Conservation (phyloP, 202 grass and related monocot genomes). For the Zizania palustris region DNA sequence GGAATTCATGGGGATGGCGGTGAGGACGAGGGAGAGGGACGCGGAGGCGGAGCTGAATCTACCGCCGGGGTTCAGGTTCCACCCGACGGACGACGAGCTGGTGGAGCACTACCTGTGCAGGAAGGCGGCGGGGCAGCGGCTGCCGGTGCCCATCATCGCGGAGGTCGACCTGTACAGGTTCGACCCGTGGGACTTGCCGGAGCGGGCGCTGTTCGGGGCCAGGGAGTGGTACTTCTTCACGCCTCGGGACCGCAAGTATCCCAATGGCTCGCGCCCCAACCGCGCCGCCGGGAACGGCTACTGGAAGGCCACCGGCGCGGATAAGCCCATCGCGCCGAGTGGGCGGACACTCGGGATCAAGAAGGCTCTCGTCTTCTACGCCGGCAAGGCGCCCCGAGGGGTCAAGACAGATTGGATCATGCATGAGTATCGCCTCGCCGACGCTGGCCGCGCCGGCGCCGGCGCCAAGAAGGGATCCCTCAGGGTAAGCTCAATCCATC, state of each 20-base stretch:
- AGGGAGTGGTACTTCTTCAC: constrained; percentile 90
- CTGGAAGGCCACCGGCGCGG: constrained; percentile 81
- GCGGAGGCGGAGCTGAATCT: constrained; percentile 93
- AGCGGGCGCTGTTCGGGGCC: constrained; percentile 70
- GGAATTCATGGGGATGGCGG: constrained; percentile 38
- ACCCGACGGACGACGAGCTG: constrained; percentile 84
- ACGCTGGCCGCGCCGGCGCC: constrained; percentile 39
- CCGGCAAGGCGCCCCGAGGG: constrained; percentile 81
- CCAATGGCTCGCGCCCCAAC: constrained; percentile 66
- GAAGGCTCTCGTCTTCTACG: constrained; percentile 91
- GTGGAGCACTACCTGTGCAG: constrained; percentile 80
- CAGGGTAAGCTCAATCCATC: constrained; percentile 45
- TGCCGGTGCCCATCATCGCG: constrained; percentile 72
- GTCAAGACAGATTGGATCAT: constrained; percentile 98
- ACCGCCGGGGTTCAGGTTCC: constrained; percentile 87
- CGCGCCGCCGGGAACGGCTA: constrained; percentile 66
- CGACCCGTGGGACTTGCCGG: constrained; percentile 74
- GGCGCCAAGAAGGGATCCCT: constrained; percentile 62
- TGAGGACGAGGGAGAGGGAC: constrained; percentile 58
- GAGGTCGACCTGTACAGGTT: constrained; percentile 86
- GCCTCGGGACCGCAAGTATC: constrained; percentile 74
- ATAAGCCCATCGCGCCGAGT: constrained; percentile 60
- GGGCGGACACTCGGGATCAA: constrained; percentile 72
- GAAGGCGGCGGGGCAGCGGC: constrained; percentile 54
- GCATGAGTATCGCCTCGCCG: constrained; percentile 84